Base-by-base conservation (phyloP, 2,329 filamentous ascomycete genomes). In the Gaeumannomyces sp. region DNA sequence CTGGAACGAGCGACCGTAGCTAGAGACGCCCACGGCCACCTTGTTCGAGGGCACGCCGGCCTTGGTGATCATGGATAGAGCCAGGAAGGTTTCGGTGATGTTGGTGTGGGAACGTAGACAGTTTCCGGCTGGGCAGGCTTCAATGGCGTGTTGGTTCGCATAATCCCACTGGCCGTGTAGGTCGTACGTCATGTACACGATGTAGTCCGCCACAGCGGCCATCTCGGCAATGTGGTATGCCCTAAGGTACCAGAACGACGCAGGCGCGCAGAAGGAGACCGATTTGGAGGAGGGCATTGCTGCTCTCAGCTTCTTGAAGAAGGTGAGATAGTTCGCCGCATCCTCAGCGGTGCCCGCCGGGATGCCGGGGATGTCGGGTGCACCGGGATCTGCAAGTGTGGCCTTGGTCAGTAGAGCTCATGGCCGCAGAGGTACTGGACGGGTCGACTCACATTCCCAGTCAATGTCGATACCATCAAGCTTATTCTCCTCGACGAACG, bases 171-270 rank as follows among this genome's bases (percentile, higher is more conserved):
- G 45, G 45, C 45, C 45, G 14, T 53, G 68, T 4, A 77, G 66
- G 59, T 77, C 73, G 31, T 77, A 77, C 64, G 66, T 74, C 72
- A 76, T 73, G 59, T 66, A 74, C 4, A 75, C 68, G 22, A 75
- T 71, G 64, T 76, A 76, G 65, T 75, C 73, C 4, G 75, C 68
- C 1, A 72, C 66, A 1, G 69, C 19, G 31, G 50, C 56, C 0
- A 76, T 76, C 1, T 71, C 62, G 1, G 50, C 22, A 35, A 76
- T 73, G 0, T 73, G 74, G 60, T 73, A 75, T 22, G 25, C 60
- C 56, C 71, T 67, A 11, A 76, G 64, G 38, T 76, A 76, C 29
- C 29, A 29, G 29, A 29, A 29, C 29, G 29, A 29, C 29, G 29
- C 29, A 6, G 29, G 29, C 29, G 29, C 29, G 29, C 29, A 29